These are phyloP conservation scores for Scenedesmus sp. DNA, from an alignment of 163 green algal species.

Conservation along the genomic window DNA sequence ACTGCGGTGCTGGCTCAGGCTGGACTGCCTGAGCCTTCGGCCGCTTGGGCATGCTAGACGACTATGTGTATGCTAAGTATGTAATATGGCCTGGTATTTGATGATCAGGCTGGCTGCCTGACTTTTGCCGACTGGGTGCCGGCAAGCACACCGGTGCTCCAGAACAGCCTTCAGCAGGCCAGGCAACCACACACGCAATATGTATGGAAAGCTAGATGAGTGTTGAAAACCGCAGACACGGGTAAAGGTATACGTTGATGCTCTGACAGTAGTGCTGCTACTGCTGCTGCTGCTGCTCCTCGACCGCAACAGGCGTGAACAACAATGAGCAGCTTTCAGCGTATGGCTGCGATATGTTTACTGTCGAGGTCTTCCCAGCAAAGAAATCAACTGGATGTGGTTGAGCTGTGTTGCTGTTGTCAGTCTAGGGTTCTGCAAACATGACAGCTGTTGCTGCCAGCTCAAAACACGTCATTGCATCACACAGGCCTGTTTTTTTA, in stretches of 20 bases:
- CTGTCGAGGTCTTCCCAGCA: too few species aligned
- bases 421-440: neutral
- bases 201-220: neutral
- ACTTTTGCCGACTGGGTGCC: neutral
- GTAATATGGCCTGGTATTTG: neutral
- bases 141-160: neutral
- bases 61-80: neutral
- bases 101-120: neutral
- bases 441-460: neutral
- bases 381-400: neutral
- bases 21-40: slow-evolving; percentile 29
- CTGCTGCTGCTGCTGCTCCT: slow-evolving; percentile 5
- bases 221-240: neutral
- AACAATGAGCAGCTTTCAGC: neutral
- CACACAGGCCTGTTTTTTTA: too few species aligned
- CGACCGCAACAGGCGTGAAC: neutral
- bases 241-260: neutral
- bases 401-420: neutral
- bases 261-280: neutral
- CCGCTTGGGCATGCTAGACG: slow-evolving; percentile 44
- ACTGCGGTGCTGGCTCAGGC: neutral
- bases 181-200: neutral
- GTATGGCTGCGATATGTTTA: too few species aligned
- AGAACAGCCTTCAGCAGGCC: neutral
- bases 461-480: neutral